These are phyloP conservation scores for Cordyceps farinosa DNA, from an alignment of 2,329 filamentous ascomycete genomes.

Conservation along the genomic window DNA sequence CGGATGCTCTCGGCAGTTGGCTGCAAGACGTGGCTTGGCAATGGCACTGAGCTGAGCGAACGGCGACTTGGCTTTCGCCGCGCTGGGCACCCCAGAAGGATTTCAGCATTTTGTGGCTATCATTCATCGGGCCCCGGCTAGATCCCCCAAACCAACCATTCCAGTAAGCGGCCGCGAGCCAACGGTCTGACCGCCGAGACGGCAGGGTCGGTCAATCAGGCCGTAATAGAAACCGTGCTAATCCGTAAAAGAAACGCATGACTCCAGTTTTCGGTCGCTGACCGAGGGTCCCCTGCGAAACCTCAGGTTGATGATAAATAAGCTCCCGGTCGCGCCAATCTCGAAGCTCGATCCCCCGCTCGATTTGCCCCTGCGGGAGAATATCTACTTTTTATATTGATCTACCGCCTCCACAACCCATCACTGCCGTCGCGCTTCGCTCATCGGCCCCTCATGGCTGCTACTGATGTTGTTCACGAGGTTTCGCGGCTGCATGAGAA, in stretches of 20 bases:
- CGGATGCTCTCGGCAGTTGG: background rate
- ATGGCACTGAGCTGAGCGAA: background rate
- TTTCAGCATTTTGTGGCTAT: background rate
- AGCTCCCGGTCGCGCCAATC: background rate
- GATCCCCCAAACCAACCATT: background rate
- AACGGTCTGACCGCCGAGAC: background rate
- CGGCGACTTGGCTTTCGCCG: background rate
- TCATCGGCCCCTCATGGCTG: background rate
- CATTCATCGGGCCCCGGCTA: background rate
- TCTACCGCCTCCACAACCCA: background rate
- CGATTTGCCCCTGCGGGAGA: background rate
- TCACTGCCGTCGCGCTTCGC: background rate
- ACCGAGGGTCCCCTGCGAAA: background rate
- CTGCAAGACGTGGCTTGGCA: background rate
- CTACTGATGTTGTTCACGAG: background rate
- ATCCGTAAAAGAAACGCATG: background rate
- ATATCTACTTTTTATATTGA: background rate
- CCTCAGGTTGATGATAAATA: background rate
- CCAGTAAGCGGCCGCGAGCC: background rate
- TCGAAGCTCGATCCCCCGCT: background rate
- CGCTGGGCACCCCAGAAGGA: too few relatives aligned
- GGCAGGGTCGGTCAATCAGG: background rate
- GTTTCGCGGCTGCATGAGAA: slow-evolving; percentile 9
- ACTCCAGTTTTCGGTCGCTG: slow-evolving; percentile 8
- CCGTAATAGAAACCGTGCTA: background rate